phyloP scores from a whole-genome alignment of 208 protist genomes.

The Leishmania aethiopica region DNA sequence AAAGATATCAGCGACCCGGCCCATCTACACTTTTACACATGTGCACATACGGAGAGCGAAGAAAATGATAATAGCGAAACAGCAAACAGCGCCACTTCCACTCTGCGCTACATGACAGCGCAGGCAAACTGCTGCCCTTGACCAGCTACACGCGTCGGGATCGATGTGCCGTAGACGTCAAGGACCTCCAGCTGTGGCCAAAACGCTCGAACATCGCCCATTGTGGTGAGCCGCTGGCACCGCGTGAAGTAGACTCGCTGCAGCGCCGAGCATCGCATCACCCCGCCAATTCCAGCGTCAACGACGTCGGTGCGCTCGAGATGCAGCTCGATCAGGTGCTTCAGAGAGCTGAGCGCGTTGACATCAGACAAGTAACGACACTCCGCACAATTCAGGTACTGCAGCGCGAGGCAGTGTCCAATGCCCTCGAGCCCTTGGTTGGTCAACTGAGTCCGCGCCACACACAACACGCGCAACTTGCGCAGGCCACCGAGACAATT shows the following conservation, averaged over 20 bases:
- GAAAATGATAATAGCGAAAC: neutral
- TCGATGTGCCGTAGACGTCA: slow-evolving; percentile 82
- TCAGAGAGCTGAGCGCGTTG: slow-evolving; percentile 52
- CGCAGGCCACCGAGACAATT: slow-evolving; percentile 43
- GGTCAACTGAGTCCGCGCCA: slow-evolving; percentile 59
- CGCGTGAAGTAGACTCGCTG: slow-evolving; percentile 69
- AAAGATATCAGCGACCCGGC: neutral
- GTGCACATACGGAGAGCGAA: neutral
- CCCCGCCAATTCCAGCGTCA: slow-evolving; percentile 45
- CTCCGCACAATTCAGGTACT: slow-evolving; percentile 55
- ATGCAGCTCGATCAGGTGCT: slow-evolving; percentile 55
- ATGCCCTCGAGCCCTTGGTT: slow-evolving; percentile 58
- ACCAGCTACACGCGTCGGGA: slow-evolving; percentile 54
- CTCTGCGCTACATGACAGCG: slow-evolving; percentile 38
- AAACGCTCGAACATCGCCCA: slow-evolving; percentile 38
- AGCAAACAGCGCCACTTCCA: neutral
- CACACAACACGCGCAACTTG: slow-evolving; percentile 48
- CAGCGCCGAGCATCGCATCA: slow-evolving; percentile 53
- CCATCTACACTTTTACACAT: neutral
- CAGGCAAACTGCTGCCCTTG: slow-evolving; percentile 65
- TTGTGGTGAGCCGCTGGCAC: slow-evolving; percentile 55
- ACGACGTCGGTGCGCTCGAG: slow-evolving; percentile 53
- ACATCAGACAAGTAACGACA: slow-evolving; percentile 72
- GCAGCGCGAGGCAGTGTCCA: slow-evolving; percentile 45
- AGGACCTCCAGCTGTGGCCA: slow-evolving; percentile 63